Evolutionary conservation across 2,329 filamentous ascomycete species (phyloP).

Genomic region (Nigrospora sphaerica): DNA sequence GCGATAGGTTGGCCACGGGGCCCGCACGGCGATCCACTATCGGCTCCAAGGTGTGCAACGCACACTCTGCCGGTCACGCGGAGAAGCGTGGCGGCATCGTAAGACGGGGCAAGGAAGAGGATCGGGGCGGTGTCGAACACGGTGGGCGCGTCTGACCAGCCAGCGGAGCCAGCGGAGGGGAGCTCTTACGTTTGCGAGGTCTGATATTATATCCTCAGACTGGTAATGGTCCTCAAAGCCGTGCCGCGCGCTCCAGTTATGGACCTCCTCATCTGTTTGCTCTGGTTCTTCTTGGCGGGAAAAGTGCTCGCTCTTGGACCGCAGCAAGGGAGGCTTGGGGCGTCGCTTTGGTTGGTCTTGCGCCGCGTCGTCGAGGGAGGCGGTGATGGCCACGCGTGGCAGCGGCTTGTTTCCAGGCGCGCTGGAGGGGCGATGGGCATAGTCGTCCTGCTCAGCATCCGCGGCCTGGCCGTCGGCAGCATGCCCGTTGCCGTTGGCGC

Average conservation of each 20-base stretch:
- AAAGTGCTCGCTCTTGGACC: constrained; percentile 51
- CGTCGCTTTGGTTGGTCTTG: constrained; percentile 29
- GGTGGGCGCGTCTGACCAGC: no score
- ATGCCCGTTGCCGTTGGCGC: background rate
- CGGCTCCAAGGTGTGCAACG: no score
- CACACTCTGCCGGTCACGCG: no score
- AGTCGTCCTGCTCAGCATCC: constrained; percentile 22
- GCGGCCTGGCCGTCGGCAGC: constrained; percentile 14
- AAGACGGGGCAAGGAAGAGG: no score
- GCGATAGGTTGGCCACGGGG: no score
- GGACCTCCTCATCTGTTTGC: constrained; percentile 36
- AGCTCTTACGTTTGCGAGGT: constrained; percentile 66
- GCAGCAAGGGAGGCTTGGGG: constrained; percentile 42
- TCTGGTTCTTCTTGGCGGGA: constrained; percentile 33
- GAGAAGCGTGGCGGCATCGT: no score
- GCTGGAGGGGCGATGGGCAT: constrained; percentile 35
- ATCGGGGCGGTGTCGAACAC: no score
- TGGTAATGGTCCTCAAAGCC: constrained; percentile 91
- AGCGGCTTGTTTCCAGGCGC: constrained; percentile 34
- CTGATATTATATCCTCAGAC: constrained; percentile 80
- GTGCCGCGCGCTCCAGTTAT: constrained; percentile 61
- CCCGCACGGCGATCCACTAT: no score
- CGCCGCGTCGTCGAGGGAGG: constrained; percentile 22
- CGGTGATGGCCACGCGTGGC: constrained; percentile 20
- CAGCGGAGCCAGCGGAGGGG: no score